These are phyloP conservation scores for Penicillium sp. DNA, from an alignment of 2,329 filamentous ascomycete species.

Conservation along the genomic window DNA sequence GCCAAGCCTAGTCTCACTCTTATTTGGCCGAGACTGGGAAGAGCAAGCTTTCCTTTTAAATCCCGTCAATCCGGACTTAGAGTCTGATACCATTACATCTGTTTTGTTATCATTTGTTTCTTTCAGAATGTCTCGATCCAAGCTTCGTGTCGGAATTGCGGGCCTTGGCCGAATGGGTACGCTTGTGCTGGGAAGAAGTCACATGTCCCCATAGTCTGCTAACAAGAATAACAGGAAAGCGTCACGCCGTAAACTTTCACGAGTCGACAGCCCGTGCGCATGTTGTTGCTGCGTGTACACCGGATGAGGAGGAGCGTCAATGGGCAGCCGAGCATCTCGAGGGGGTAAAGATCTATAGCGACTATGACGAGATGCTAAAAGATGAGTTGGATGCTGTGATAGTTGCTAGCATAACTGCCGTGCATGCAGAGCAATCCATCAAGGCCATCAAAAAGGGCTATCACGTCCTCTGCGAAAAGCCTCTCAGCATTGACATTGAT, in stretches of 20 bases:
- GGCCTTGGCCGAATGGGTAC: slow-evolving; percentile 4
- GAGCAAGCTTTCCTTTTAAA: too few species aligned
- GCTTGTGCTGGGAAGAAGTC: neutral
- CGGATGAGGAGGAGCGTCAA: neutral
- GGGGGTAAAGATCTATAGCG: slow-evolving; percentile 36
- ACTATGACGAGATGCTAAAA: slow-evolving; percentile 56
- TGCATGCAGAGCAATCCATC: slow-evolving; percentile 57
- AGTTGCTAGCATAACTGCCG: slow-evolving; percentile 53
- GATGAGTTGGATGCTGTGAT: slow-evolving; percentile 54
- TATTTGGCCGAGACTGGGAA: too few species aligned
- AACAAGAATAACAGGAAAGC: neutral
- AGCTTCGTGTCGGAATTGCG: slow-evolving; percentile 3
- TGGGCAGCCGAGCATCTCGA: neutral
- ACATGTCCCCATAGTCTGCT: neutral
- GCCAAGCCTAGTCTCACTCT: too few species aligned
- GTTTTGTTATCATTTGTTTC: neutral
- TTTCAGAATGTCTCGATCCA: neutral
- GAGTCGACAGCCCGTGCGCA: neutral
- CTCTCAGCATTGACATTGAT: slow-evolving; percentile 17
- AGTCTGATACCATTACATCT: neutral
- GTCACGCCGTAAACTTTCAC: neutral
- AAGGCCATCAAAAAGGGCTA: slow-evolving; percentile 53
- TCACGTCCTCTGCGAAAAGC: slow-evolving; percentile 58
- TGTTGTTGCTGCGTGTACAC: neutral
- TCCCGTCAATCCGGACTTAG: too few species aligned